A percentile compares a stretch with the other conserved stretches of the same genome.
phyloP scores from a whole-genome alignment of 139 green algal genomes.

The Yamagishiella unicocca region DNA sequence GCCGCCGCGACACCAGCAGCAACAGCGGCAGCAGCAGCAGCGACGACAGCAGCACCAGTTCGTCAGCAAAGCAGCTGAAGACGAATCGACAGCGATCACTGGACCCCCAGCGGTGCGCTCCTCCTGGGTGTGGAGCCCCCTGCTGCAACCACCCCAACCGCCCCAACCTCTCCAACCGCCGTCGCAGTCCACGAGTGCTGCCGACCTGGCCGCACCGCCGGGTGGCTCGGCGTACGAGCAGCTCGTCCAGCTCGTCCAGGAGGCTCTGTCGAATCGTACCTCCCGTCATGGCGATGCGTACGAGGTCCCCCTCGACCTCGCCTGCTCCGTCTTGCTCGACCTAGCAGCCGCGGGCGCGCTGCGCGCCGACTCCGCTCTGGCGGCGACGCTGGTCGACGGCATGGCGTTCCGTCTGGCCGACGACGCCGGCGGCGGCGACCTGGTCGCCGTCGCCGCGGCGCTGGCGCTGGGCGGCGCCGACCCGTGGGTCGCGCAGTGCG shows the following conservation, averaged over 20 bases:
- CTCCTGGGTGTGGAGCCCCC: no score
- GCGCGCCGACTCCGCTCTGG: background rate
- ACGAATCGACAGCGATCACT: no score
- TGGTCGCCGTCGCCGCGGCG: background rate
- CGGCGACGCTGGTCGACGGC: conserved; percentile 7
- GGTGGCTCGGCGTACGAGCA: background rate
- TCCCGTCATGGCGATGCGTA: background rate
- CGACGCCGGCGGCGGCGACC: background rate
- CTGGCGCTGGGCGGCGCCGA: conserved; percentile 3
- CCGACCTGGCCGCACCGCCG: background rate
- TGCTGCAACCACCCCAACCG: background rate
- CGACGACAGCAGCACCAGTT: background rate
- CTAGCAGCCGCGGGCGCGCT: conserved; percentile 1
- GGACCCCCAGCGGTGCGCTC: no score
- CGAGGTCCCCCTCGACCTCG: background rate
- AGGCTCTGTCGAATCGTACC: background rate
- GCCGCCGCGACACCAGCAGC: background rate
- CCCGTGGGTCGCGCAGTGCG: conserved; percentile 7
- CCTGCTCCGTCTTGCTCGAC: background rate
- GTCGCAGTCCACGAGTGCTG: background rate
- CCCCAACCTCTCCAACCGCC: background rate
- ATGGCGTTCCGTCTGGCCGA: background rate
- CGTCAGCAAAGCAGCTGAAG: background rate
- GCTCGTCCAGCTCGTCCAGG: background rate
- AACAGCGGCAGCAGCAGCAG: background rate